These are phyloP conservation scores for Hylodesmum podocarpum DNA, from an alignment of 306 rosid species.

Conservation along the genomic window DNA sequence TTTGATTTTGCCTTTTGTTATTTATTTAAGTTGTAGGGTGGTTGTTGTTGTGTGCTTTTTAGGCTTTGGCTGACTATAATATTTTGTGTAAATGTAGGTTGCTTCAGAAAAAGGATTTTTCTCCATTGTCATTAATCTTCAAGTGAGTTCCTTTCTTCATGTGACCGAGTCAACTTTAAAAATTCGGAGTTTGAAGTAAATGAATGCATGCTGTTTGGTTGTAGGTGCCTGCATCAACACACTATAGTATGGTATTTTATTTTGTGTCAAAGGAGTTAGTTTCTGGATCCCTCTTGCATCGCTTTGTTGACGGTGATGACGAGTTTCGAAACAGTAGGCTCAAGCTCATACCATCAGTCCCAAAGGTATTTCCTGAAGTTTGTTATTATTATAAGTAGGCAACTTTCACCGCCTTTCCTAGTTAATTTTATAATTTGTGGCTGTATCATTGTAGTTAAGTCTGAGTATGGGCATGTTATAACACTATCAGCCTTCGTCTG, in stretches of 20 bases:
- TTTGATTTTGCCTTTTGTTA: background rate
- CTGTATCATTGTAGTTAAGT: background rate
- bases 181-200: slow-evolving; percentile 30
- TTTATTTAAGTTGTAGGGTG: background rate
- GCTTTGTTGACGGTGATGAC: slow-evolving; percentile 96
- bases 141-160: slow-evolving; percentile 60
- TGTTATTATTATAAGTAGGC: slow-evolving; percentile 11
- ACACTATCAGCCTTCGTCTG: background rate
- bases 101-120: slow-evolving; percentile 94
- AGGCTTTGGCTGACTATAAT: slow-evolving; percentile 19
- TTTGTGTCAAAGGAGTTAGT: slow-evolving; percentile 81
- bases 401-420: background rate
- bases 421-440: slow-evolving; percentile 9
- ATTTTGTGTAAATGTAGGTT: slow-evolving; percentile 53
- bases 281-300: slow-evolving; percentile 92
- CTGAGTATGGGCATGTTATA: background rate
- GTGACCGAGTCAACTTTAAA: slow-evolving; percentile 18
- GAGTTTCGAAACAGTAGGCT: slow-evolving; percentile 96
- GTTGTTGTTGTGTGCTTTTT: background rate
- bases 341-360: slow-evolving; percentile 97
- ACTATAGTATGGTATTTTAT: slow-evolving; percentile 97
- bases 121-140: slow-evolving; percentile 78
- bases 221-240: slow-evolving; percentile 94
- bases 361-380: slow-evolving; percentile 67
- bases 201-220: slow-evolving; percentile 21